Evolutionary conservation across 2,329 filamentous ascomycete genomes (phyloP).

Genomic region (Capronia coronata): DNA sequence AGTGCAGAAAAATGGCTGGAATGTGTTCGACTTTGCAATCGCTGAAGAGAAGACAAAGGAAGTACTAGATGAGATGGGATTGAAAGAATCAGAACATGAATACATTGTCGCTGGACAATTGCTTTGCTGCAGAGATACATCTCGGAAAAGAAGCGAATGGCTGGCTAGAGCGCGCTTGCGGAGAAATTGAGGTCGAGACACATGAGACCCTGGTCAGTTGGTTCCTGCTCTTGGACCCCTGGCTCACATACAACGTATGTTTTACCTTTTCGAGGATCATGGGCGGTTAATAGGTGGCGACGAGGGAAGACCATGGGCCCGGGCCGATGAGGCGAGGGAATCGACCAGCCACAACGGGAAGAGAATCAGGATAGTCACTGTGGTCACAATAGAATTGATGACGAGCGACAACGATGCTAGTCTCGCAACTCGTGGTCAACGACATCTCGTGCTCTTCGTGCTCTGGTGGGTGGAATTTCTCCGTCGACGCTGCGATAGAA

Average conservation of each 20-base stretch:
- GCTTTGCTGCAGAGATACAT: background rate
- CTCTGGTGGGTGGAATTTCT: background rate
- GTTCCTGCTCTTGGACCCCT: slow-evolving; percentile 1
- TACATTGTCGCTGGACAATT: slow-evolving; percentile 1
- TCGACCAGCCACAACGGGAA: background rate
- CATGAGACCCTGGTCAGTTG: slow-evolving; percentile 4
- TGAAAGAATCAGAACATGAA: background rate
- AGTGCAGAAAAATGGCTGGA: no score
- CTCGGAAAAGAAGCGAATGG: background rate
- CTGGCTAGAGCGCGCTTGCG: background rate
- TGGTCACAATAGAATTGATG: no score
- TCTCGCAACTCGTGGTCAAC: background rate
- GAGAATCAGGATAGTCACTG: no score
- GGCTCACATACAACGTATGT: slow-evolving; percentile 9
- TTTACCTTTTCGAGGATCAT: slow-evolving; percentile 13
- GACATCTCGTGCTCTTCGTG: background rate
- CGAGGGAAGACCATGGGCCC: slow-evolving; percentile 4
- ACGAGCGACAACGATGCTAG: no score
- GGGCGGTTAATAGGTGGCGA: slow-evolving; percentile 21
- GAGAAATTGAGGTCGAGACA: slow-evolving; percentile 6
- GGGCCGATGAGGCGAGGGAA: background rate
- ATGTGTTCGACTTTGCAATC: no score
- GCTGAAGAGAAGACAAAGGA: background rate
- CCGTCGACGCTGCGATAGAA: background rate
- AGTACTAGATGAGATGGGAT: background rate